These are phyloP conservation scores for Diplogelasinospora grovesii DNA, from an alignment of 495 filamentous ascomycete species.

Conservation along the genomic window DNA sequence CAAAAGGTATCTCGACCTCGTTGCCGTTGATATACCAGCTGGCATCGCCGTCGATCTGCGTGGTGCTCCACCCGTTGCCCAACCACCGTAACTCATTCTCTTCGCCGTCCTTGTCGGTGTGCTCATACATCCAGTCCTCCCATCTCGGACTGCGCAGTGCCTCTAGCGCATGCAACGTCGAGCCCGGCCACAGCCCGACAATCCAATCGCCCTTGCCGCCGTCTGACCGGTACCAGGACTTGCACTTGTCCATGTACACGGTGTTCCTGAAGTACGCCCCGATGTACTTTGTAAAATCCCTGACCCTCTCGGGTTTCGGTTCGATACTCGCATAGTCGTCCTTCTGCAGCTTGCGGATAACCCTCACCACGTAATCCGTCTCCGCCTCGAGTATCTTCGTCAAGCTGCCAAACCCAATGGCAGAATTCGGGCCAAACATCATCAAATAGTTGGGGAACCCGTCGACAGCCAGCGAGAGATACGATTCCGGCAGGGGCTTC, in stretches of 20 bases:
- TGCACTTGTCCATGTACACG: constrained; percentile 59
- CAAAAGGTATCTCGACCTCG: constrained; percentile 36
- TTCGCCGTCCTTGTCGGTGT: constrained; percentile 8
- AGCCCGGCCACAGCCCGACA: constrained; percentile 37
- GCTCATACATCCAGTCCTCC: constrained; percentile 40
- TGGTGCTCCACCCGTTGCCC: constrained; percentile 44
- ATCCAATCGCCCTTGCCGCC: constrained; percentile 28
- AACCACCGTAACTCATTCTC: constrained; percentile 38
- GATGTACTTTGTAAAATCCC: constrained; percentile 55
- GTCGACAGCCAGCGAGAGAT: constrained; percentile 57
- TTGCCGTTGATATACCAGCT: constrained; percentile 44
- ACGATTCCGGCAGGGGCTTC: constrained; percentile 50
- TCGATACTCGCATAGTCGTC: constrained; percentile 57
- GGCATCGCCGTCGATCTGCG: constrained; percentile 38
- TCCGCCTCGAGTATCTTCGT: constrained; percentile 51
- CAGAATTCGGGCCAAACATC: constrained; percentile 54
- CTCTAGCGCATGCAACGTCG: constrained; percentile 38
- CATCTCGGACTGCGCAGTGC: constrained; percentile 35
- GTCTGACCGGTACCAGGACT: constrained; percentile 59
- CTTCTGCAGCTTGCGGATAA: constrained; percentile 59
- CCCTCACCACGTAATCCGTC: constrained; percentile 55
- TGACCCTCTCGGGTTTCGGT: constrained; percentile 47
- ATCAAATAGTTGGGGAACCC: constrained; percentile 63
- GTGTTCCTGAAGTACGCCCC: constrained; percentile 58
- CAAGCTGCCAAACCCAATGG: constrained; percentile 50